Evolutionary conservation across 164 flowering plant species (phyloP).

Genomic region (Hamamelis virginiana): DNA sequence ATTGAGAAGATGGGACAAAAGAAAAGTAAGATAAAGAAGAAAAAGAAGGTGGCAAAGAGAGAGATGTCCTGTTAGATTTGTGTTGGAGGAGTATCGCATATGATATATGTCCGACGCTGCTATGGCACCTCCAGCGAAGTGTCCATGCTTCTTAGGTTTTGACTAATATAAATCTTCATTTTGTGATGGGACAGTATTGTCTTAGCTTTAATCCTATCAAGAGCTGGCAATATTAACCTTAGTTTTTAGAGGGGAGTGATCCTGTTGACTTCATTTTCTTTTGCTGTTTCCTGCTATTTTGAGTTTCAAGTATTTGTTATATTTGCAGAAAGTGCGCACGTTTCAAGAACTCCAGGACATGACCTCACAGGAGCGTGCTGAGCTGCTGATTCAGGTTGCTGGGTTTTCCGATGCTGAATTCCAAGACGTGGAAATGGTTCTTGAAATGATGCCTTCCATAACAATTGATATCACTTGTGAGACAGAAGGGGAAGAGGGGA

Average conservation of each 20-base stretch:
- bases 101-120: too few species aligned
- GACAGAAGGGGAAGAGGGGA: constrained; percentile 75
- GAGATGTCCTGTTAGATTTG: too few species aligned
- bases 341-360: constrained; percentile 61
- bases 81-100: too few species aligned
- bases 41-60: too few species aligned
- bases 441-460: constrained; percentile 62
- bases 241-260: neutral
- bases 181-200: too few species aligned
- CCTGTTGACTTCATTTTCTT: neutral
- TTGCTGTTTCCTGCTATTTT: too few species aligned
- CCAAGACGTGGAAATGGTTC: constrained; percentile 60
- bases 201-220: too few species aligned
- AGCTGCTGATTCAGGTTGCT: constrained; percentile 48
- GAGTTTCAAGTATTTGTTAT: neutral
- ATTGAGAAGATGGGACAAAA: too few species aligned
- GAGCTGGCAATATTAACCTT: too few species aligned
- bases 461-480: constrained; percentile 53
- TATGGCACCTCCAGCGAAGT: too few species aligned
- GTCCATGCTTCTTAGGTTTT: neutral
- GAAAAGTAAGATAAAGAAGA: too few species aligned
- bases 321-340: constrained; percentile 55
- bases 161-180: too few species aligned
- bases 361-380: constrained; percentile 48
- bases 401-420: constrained; percentile 52